A percentile compares a stretch with the other conserved stretches of the same genome.
phyloP scores from a whole-genome alignment of 2,329 filamentous ascomycete genomes.

The Colletotrichum gigasporum region DNA sequence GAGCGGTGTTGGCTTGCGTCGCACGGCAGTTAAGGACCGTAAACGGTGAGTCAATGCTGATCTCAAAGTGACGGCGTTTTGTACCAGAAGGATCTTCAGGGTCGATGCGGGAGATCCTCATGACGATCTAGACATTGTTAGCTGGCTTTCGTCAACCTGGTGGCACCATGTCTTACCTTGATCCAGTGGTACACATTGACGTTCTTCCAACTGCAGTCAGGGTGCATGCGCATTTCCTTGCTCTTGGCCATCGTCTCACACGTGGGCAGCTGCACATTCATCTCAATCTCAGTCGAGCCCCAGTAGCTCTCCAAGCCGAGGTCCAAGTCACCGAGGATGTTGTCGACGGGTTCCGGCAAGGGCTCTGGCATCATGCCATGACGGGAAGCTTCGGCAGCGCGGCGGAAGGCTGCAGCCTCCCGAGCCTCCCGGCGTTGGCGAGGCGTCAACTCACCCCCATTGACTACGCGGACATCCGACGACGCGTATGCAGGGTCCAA shows the following conservation, averaged over 20 bases:
- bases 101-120: slow-evolving; percentile 88
- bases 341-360: slow-evolving; percentile 66
- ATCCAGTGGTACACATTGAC: slow-evolving; percentile 97
- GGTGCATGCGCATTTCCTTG: slow-evolving; percentile 73
- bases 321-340: slow-evolving; percentile 83
- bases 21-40: slow-evolving; percentile 93
- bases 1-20: slow-evolving; percentile 87
- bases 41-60: slow-evolving; percentile 95
- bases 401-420: slow-evolving; percentile 54
- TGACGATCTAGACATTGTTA: slow-evolving; percentile 73
- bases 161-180: slow-evolving; percentile 68
- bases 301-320: slow-evolving; percentile 76
- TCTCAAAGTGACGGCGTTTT: slow-evolving; percentile 91
- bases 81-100: slow-evolving; percentile 74
- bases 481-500: slow-evolving; percentile 77
- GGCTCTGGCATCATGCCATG: slow-evolving; percentile 49
- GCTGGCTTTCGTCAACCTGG: not conserved
- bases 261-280: slow-evolving; percentile 90
- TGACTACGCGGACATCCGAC: slow-evolving; percentile 79
- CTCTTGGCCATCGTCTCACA: slow-evolving; percentile 87
- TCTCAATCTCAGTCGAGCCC: slow-evolving; percentile 92
- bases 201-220: slow-evolving; percentile 92
- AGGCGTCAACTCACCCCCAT: slow-evolving; percentile 78
- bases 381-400: slow-evolving; percentile 64
- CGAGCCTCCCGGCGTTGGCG: slow-evolving; percentile 59